Evolutionary conservation across 805 yeast species (phyloP).

Genomic region (Candida sakaeoensis): DNA sequence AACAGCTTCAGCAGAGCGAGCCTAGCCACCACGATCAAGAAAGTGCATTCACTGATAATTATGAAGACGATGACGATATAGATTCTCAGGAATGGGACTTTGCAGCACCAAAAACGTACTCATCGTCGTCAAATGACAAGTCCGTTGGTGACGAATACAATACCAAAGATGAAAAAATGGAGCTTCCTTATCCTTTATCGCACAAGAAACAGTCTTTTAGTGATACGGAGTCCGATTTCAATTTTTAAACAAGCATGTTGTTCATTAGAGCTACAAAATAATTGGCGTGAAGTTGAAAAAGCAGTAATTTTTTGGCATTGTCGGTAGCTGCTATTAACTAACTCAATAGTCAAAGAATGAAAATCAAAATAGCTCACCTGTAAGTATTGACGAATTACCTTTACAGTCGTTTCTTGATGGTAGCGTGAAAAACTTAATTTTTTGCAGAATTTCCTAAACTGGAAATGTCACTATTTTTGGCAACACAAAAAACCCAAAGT

Average conservation of each 20-base stretch:
- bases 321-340: too few species aligned
- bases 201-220: not conserved
- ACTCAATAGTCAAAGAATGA: too few species aligned
- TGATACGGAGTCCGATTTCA: conserved; percentile 3
- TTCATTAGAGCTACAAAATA: too few species aligned
- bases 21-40: conserved; percentile 5
- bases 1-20: too few species aligned
- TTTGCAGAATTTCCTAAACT: not conserved
- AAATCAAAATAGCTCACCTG: too few species aligned
- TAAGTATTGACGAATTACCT: too few species aligned
- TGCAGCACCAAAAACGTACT: not conserved
- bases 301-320: too few species aligned
- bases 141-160: not conserved
- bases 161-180: not conserved
- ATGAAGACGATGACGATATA: conserved; percentile 4
- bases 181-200: not conserved
- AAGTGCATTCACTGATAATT: not conserved
- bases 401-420: too few species aligned
- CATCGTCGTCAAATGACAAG: not conserved
- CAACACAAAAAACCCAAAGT: not conserved
- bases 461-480: not conserved
- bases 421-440: not conserved
- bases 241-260: too few species aligned
- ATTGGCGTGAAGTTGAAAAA: too few species aligned
- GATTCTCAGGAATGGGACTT: conserved; percentile 6